Conservation (phyloP, 148 eudicot species). For the Rhododendron ferrugineum region DNA sequence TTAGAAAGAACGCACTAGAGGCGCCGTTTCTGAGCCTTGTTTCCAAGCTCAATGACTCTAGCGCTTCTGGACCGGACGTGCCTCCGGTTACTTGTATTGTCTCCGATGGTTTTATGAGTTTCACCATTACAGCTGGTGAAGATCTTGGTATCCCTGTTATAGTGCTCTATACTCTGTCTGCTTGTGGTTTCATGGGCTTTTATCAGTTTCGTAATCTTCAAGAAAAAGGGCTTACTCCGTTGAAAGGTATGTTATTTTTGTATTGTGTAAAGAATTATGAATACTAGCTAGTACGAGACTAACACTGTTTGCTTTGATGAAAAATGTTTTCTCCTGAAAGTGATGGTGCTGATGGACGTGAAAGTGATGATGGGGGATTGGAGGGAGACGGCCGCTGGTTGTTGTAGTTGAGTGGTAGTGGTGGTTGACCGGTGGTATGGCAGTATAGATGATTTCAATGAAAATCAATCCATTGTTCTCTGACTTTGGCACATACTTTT, state of each 20-base stretch:
- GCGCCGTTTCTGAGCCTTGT: conserved; percentile 3
- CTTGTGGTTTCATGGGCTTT: conserved; percentile 27
- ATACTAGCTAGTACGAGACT: not conserved
- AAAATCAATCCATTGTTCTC: not conserved
- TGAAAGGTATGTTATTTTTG: not conserved
- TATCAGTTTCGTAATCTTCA: conserved; percentile 10
- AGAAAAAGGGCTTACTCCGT: conserved; percentile 10
- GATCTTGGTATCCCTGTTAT: conserved; percentile 18
- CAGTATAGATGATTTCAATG: no score
- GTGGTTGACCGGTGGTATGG: not conserved
- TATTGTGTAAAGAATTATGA: not conserved
- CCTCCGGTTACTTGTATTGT: conserved; percentile 20
- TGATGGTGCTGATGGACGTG: not conserved
- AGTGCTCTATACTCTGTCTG: conserved; percentile 12
- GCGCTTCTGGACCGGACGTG: not conserved
- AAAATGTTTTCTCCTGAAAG: not conserved
- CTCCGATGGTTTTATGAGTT: conserved; percentile 14
- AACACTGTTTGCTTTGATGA: not conserved
- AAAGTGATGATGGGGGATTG: not conserved
- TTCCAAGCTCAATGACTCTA: conserved; percentile 9
- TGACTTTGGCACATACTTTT: not conserved
- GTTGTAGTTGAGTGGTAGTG: not conserved
- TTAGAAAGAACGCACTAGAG: not conserved
- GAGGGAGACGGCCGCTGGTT: not conserved
- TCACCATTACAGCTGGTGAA: conserved; percentile 8